Evolutionary conservation across 139 green algal species (phyloP).

Genomic region (Limnomonas spitsbergensis): DNA sequence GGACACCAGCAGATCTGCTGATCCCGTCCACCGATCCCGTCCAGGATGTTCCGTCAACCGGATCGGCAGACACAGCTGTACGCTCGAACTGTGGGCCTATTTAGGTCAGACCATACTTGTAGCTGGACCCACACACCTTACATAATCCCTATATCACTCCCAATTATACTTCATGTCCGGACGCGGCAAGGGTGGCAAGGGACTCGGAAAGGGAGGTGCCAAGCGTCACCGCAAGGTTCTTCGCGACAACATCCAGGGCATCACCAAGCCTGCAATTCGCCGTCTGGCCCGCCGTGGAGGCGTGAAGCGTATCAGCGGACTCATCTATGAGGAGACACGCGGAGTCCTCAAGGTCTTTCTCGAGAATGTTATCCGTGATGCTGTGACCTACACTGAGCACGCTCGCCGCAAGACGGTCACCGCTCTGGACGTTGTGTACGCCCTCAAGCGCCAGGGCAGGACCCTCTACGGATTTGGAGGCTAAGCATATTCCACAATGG

Average conservation of each 20-base stretch:
- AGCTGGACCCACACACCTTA: too few species aligned
- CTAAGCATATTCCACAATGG: too few species aligned
- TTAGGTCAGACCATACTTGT: too few species aligned
- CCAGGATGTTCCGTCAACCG: too few species aligned
- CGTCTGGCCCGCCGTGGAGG: slow-evolving; percentile 78
- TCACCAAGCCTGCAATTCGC: slow-evolving; percentile 84
- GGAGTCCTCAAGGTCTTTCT: slow-evolving; percentile 86
- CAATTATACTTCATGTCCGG: too few species aligned
- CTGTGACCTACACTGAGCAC: slow-evolving; percentile 97
- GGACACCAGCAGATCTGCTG: too few species aligned
- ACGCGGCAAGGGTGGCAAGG: slow-evolving; percentile 88
- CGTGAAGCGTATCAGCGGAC: slow-evolving; percentile 82
- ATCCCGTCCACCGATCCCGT: too few species aligned
- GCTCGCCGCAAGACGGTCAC: slow-evolving; percentile 92
- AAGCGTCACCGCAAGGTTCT: slow-evolving; percentile 91
- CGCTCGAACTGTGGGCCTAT: too few species aligned
- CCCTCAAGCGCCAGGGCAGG: slow-evolving; percentile 91
- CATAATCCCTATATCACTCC: too few species aligned
- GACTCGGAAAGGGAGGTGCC: slow-evolving; percentile 85
- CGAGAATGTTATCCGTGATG: slow-evolving; percentile 86
- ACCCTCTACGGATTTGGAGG: too few species aligned
- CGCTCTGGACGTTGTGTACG: slow-evolving; percentile 92
- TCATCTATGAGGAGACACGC: slow-evolving; percentile 88
- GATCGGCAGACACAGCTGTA: too few species aligned
- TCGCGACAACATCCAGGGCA: slow-evolving; percentile 92